Conservation (phyloP, 495 filamentous ascomycete genomes). For the Chaetomium tenue region DNA sequence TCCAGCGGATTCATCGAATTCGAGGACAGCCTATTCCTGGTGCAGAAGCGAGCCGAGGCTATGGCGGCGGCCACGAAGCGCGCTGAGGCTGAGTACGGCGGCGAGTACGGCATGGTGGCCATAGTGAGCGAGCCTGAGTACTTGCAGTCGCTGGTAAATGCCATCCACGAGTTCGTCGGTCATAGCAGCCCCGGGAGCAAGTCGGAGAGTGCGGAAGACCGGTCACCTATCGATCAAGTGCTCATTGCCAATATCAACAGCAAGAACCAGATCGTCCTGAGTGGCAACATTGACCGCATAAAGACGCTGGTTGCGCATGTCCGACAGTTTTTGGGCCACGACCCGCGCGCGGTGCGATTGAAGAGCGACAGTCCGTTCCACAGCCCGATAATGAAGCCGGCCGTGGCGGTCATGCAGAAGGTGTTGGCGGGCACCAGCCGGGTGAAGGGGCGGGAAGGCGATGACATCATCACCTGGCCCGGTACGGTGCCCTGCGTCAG, state of each 20-base stretch:
- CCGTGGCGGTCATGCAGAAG: slow-evolving; percentile 65
- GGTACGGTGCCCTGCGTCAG: slow-evolving; percentile 73
- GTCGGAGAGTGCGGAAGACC: slow-evolving; percentile 62
- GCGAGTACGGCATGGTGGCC: slow-evolving; percentile 91
- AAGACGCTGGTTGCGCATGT: slow-evolving; percentile 83
- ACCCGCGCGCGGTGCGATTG: slow-evolving; percentile 81
- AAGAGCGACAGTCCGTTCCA: slow-evolving; percentile 93
- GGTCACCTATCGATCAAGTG: slow-evolving; percentile 78
- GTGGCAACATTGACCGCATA: slow-evolving; percentile 81
- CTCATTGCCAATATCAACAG: slow-evolving; percentile 92
- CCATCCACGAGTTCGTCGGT: slow-evolving; percentile 78
- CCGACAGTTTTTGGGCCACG: slow-evolving; percentile 87
- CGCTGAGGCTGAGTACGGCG: slow-evolving; percentile 61
- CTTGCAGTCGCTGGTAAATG: slow-evolving; percentile 62
- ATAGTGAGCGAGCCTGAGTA: slow-evolving; percentile 79
- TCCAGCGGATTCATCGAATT: slow-evolving; percentile 75
- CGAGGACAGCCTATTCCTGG: slow-evolving; percentile 71
- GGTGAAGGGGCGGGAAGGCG: slow-evolving; percentile 44
- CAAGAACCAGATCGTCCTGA: slow-evolving; percentile 94
- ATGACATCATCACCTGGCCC: slow-evolving; percentile 66
- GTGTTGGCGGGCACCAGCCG: slow-evolving; percentile 56
- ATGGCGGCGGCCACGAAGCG: slow-evolving; percentile 75
- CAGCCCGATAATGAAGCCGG: slow-evolving; percentile 86
- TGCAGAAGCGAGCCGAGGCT: slow-evolving; percentile 74
- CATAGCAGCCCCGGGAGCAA: slow-evolving; percentile 61